Evolutionary conservation across 2,329 filamentous ascomycete genomes (phyloP), one percentile per base, ranked within the genome.

Genomic region (Tolypocladium paradoxum): DNA sequence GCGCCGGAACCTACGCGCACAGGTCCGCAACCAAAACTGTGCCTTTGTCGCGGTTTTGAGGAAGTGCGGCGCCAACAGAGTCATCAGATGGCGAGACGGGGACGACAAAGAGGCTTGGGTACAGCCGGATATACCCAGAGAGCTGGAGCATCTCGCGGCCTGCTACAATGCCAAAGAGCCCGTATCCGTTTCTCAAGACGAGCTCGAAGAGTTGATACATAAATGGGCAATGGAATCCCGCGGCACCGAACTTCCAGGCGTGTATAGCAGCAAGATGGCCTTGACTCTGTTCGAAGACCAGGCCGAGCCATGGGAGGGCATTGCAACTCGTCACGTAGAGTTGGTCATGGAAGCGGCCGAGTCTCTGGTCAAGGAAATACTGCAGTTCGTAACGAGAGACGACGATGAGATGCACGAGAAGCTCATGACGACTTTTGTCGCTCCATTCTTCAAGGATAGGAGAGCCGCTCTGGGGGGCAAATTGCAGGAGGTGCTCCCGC

Each of bases 241-340:
- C 14, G 65, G 64, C 1, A 66, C 74, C 6, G 84, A 87, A 60
- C 65, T 87, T 0, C 78, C 80, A 0, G 81, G 82, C 0, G 79
- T 71, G 0, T 85, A 82, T 63, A 83, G 83, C 55, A 76, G 82
- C 0, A 62, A 81, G 52, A 68, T 86, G 14, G 73, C 87, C 0
- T 68, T 70, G 0, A 76, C 84, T 20, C 62, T 88, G 0, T 87
- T 87, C 60, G 67, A 68, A 27, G 74, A 83, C 47, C 82, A 87
- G 54, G 81, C 75, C 0, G 50, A 58, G 8, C 76, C 74, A 0
- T 87, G 82, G 84, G 62, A 72, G 43, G 29, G 52, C 0, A 70
- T 81, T 33, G 77, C 75, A 0, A 24, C 34, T 14, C 49, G 49
- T 8, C 49, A 50, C 16, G 24, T 50, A 4, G 35, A 50, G 49